Percentiles rank a stretch among this genome's conserved stretches.
phyloP scores from a whole-genome alignment of 73 alveolate species.

The Tetrahymena elliotti region DNA sequence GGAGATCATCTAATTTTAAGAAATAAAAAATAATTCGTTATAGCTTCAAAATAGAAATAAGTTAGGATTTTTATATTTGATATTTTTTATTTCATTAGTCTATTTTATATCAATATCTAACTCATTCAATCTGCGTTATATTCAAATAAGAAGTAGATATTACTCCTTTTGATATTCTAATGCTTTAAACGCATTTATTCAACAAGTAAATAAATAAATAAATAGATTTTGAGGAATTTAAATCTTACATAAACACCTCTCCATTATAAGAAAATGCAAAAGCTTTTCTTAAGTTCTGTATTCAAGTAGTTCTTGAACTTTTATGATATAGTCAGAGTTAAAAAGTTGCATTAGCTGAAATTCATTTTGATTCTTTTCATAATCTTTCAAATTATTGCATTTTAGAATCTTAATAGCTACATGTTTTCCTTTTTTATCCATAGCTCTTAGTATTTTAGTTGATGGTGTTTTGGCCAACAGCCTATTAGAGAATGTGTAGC shows the following conservation, averaged over 20 bases:
- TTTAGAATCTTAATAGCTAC: neutral
- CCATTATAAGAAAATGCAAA: neutral
- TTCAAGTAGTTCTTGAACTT: neutral
- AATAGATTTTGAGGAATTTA: neutral
- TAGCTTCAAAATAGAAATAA: neutral
- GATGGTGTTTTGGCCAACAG: neutral
- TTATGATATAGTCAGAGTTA: neutral
- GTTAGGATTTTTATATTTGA: no score
- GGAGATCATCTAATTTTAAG: neutral
- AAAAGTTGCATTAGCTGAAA: neutral
- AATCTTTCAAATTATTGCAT: neutral
- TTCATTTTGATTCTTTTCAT: neutral
- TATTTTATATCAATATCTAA: no score
- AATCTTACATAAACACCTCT: neutral
- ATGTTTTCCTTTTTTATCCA: neutral
- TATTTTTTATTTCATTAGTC: no score
- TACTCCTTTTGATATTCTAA: neutral
- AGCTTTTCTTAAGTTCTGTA: neutral
- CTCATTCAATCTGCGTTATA: neutral
- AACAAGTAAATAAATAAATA: no score
- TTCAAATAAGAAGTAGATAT: neutral
- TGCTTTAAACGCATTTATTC: neutral
- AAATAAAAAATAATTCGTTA: neutral
- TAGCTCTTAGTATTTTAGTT: neutral
- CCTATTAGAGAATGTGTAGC: neutral